These are phyloP conservation scores for Dryadomyces quercus-mongolicae DNA, from an alignment of 2,329 filamentous ascomycete species.

Conservation along the genomic window DNA sequence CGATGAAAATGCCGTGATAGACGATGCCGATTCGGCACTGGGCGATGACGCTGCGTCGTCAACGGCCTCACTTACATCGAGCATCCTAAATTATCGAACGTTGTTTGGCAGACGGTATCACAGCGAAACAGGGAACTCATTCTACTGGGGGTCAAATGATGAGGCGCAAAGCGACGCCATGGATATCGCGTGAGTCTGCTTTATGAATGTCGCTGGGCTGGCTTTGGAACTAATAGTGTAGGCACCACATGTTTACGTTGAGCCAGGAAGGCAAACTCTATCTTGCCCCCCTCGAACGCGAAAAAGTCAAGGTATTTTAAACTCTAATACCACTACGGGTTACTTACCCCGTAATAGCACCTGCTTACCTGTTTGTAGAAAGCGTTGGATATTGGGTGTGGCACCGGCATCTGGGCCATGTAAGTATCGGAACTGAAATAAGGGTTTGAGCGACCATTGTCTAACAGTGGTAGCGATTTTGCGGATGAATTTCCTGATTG, in stretches of 20 bases:
- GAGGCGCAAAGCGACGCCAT: slow-evolving; percentile 18
- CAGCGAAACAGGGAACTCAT: slow-evolving; percentile 4
- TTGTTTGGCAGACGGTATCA: slow-evolving; percentile 3
- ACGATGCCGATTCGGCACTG: slow-evolving; percentile 8
- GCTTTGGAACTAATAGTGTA: neutral
- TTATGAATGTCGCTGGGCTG: neutral
- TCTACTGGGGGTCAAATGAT: slow-evolving; percentile 16
- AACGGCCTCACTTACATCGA: slow-evolving; percentile 4
- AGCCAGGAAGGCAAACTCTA: slow-evolving; percentile 14
- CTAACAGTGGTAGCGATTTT: slow-evolving; percentile 29
- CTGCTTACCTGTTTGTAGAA: slow-evolving; percentile 7
- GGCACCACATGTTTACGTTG: slow-evolving; percentile 17
- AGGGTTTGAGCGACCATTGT: no score
- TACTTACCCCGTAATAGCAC: no score
- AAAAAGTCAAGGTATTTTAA: slow-evolving; percentile 2
- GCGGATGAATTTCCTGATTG: slow-evolving; percentile 29
- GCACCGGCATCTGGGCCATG: slow-evolving; percentile 36
- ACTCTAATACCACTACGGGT: no score
- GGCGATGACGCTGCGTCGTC: slow-evolving; percentile 6
- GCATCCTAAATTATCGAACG: slow-evolving; percentile 5
- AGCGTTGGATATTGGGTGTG: slow-evolving; percentile 40
- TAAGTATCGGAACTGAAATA: neutral
- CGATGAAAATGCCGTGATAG: no score
- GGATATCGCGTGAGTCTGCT: slow-evolving; percentile 16
- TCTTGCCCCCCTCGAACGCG: slow-evolving; percentile 14